Evolutionary conservation across 495 filamentous ascomycete species (phyloP), one percentile per base, ranked within the genome.

Genomic region (Hapsidospora chrysogenum): DNA sequence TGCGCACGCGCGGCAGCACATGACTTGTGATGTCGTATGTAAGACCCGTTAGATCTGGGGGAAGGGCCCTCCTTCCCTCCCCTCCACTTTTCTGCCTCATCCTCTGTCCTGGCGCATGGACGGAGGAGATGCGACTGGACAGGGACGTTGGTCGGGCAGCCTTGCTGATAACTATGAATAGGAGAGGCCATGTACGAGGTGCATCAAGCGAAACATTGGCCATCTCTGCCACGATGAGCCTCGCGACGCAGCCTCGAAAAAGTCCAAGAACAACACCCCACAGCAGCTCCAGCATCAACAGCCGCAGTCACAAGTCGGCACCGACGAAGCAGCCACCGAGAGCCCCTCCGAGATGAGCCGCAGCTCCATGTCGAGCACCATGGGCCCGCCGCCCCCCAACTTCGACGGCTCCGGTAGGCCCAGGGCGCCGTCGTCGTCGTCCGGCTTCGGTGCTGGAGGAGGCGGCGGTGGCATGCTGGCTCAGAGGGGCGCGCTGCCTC

Each of bases 11-110:
- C n/a, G n/a, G 61, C 62, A 92, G 82, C 89, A 97, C 78, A 97
- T 97, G 89, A 96, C 92, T 56, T 97, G 89, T 72, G 92, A 97
- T 73, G 80, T 86, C 66, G 86, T 93, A 87, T 72, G 83, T 75
- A 58, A 49, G 58, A 52, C 17, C 19, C 34, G 19, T 17, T 9
- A 30, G 19, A 28, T 6, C 18, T n/a, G 19, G 8, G 14, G 31
- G 29, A 11, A 28, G 9, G 22, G 17, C 37, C 29, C 17, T 38
- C 28, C 44, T 50, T 41, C 38, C 42, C 1, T 20, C 18, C 14
- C 18, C 19, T 16, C 11, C 15, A 14, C n/a, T n/a, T n/a, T n/a
- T n/a, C 23, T 26, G 23, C 23, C 23, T n/a, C n/a, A n/a, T n/a
- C n/a, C n/a, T n/a, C n/a, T n/a, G n/a, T n/a, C n/a, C n/a, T n/a